Conservation (phyloP, 495 filamentous ascomycete genomes). For the Sphaerosporella brunnea region DNA sequence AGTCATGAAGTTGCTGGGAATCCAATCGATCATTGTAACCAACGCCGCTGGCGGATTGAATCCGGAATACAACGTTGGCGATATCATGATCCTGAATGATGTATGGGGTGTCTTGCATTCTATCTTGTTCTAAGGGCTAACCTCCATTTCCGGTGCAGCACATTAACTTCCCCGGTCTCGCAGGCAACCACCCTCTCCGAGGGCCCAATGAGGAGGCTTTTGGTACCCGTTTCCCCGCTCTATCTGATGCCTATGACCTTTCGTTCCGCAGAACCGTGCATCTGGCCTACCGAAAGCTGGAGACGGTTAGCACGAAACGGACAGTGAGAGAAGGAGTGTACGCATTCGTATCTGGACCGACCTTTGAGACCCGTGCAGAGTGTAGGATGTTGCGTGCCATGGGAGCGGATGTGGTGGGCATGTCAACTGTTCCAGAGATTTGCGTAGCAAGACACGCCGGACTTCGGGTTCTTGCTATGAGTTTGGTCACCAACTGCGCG, state of each 20-base stretch:
- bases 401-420: slow-evolving; percentile 58
- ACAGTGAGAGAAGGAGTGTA: slow-evolving; percentile 57
- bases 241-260: slow-evolving; percentile 64
- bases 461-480: slow-evolving; percentile 53
- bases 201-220: slow-evolving; percentile 52
- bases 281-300: slow-evolving; percentile 38
- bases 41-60: slow-evolving; percentile 65
- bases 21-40: slow-evolving; percentile 49
- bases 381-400: slow-evolving; percentile 50
- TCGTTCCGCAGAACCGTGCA: slow-evolving; percentile 44
- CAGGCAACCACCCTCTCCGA: slow-evolving; percentile 50
- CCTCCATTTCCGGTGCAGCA: slow-evolving; percentile 31
- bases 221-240: slow-evolving; percentile 50
- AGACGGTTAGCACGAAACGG: background rate
- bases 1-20: slow-evolving; percentile 49
- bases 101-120: slow-evolving; percentile 27
- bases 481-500: slow-evolving; percentile 57
- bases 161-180: slow-evolving; percentile 55
- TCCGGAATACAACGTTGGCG: slow-evolving; percentile 48
- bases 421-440: slow-evolving; percentile 66
- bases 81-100: slow-evolving; percentile 57
- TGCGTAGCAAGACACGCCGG: slow-evolving; percentile 54
- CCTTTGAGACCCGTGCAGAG: slow-evolving; percentile 62
- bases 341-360: slow-evolving; percentile 55
- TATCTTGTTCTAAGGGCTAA: background rate